Evolutionary conservation across 306 rosid genomes (phyloP), one percentile per base, ranked within the genome.

Genomic region (Abrus precatorius): DNA sequence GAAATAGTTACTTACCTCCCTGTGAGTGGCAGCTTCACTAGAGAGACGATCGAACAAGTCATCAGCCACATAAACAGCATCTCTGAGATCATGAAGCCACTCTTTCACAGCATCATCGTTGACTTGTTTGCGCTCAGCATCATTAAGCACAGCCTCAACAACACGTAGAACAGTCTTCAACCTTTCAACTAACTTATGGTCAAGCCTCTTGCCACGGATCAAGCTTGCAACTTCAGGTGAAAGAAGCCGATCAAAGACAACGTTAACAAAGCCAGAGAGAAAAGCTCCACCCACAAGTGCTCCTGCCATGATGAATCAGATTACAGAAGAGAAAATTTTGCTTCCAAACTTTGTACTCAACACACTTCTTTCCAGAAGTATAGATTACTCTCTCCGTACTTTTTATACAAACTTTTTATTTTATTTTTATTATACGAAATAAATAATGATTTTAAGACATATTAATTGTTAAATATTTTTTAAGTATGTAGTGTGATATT

Each of bases 91-190:
- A 40, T 77, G 43, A 7, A 79, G 64, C 85, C 88, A 85, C 0
- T 28, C 54, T 66, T 59, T 62, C 28, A 82, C 63, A 61, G 75
- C 1, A 0, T 33, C n/a, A 33, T 45, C 6, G 3, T 0, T 9
- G 2, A 78, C 3, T 20, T 85, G 84, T 52, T 78, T 78, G 11
- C 45, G 50, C 60, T 82, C 84, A 0, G 89, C 89, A 55, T 85
- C 84, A 12, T 53, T 56, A 2, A 86, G 63, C 9, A 85, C 49
- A 1, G 41, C n/a, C 30, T 29, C 52, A 6, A 50, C 69, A 3
- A 57, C 47, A 57, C 9, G n/a, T 27, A 85, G 3, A 5, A 55
- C 28, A 2, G 69, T 11, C 61, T 55, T 9, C 52, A 81, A 3
- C 80, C 64, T 6, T 10, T 13, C 38, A n/a, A 73, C 41, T 32